Conservation (phyloP, 2,329 filamentous ascomycete species). For the Nemania serpens region DNA sequence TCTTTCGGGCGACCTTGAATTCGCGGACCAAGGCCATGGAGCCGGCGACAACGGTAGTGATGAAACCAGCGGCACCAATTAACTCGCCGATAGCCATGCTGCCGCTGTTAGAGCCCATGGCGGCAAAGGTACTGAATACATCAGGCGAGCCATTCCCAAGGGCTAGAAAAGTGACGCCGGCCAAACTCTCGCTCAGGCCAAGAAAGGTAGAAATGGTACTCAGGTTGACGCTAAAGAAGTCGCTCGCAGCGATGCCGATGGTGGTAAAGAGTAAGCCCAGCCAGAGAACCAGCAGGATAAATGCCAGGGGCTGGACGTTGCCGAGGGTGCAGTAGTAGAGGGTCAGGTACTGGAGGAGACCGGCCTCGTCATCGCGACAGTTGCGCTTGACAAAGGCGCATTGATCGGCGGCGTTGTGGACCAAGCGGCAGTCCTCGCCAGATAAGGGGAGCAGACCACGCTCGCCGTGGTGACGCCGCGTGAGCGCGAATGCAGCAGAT, state of each 20-base stretch:
- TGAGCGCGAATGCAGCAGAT: neutral
- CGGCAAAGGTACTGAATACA: constrained; percentile 97
- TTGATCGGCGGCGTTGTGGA: constrained; percentile 78
- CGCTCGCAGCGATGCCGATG: constrained; percentile 95
- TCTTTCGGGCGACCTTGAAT: constrained; percentile 86
- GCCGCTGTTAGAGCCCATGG: constrained; percentile 96
- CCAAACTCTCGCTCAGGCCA: constrained; percentile 93
- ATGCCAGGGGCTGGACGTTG: constrained; percentile 74
- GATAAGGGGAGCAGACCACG: constrained; percentile 30
- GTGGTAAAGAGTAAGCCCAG: constrained; percentile 90
- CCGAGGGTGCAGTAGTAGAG: constrained; percentile 86
- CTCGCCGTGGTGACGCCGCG: constrained; percentile 25
- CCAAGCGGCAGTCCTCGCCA: constrained; percentile 70
- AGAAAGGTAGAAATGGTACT: constrained; percentile 89
- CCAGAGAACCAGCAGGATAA: constrained; percentile 79
- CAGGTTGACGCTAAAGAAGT: constrained; percentile 97
- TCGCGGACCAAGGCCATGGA: constrained; percentile 97
- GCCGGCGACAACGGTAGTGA: constrained; percentile 92
- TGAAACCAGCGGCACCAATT: constrained; percentile 93
- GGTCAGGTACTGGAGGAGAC: constrained; percentile 83
- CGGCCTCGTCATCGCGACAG: constrained; percentile 87
- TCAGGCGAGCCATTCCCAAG: constrained; percentile 98
- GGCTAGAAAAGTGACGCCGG: constrained; percentile 93
- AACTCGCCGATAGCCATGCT: constrained; percentile 94
- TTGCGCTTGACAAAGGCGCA: constrained; percentile 84